Base-by-base conservation (phyloP, 148 eudicot genomes). In the Chenopodium suecicum region DNA sequence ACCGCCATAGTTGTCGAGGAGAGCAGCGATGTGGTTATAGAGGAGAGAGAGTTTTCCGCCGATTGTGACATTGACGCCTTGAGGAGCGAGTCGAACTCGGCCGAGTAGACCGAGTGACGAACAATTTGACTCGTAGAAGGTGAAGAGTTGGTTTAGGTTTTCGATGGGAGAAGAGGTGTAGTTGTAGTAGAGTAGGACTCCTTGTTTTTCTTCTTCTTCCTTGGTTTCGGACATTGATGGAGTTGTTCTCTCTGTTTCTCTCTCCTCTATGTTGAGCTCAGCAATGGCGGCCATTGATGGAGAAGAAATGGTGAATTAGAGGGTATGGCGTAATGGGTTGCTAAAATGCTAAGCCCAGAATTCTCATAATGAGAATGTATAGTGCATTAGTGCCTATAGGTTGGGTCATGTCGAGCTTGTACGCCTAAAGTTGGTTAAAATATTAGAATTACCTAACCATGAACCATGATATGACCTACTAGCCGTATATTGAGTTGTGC, bases 1-100 rank as follows among this genome's bases (percentile, higher is more conserved):
- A 60, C 56, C 74, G 76, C 87, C 91, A 71, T 86, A 85, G 14
- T 86, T 82, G 58, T 74, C 32, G 37, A 81, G 74, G 1, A 96
- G 81, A 3, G 88, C 89, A 34, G 84, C 87, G 76, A 96, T 96
- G 87, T 96, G 99, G 16, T 78, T 76, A 79, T 94, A 77, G 79
- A 96, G 86, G 8, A 89, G 85, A 25, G 86, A 83, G 31, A 92
- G 84, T 68, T 87, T 90, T 25, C 98, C 99, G 63, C 99, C 98
- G 74, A 96, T 89, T 50, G 97, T 92, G 88, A 93, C 98, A 67
- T 94, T 96, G 89, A 96, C 99, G 85, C 98, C 99, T 29, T 86
- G 82, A 31, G 94, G 84, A 78, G 98, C 89, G 85, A 96, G 91
- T 74, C 99, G 91, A 20, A 96, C 94, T 79, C 98, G 99, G 84